Percentiles rank a stretch among this genome's conserved stretches.
These are phyloP conservation scores for Salvia sclarea DNA, from an alignment of 305 asterid species.

Conservation along the genomic window DNA sequence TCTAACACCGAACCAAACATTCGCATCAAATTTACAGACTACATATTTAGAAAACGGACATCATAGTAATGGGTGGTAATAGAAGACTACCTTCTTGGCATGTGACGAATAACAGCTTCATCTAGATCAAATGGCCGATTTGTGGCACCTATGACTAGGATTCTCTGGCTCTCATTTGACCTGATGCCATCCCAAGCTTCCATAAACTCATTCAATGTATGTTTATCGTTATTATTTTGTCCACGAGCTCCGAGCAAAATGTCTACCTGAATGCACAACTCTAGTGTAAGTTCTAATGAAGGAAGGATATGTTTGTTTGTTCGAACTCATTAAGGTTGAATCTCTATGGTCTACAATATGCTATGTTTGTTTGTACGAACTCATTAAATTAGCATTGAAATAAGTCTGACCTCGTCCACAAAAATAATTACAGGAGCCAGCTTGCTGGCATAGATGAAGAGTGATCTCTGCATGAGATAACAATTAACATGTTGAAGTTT, in stretches of 20 bases:
- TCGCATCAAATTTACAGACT: neutral
- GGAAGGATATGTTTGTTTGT: too few relatives aligned
- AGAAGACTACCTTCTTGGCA: conserved; percentile 60
- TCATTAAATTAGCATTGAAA: too few relatives aligned
- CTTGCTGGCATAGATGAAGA: conserved; percentile 91
- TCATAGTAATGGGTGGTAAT: too few relatives aligned
- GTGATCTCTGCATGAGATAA: conserved; percentile 84
- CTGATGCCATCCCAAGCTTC: neutral
- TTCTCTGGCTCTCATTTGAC: conserved; percentile 38
- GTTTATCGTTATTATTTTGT: neutral
- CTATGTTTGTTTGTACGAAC: too few relatives aligned
- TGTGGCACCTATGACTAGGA: conserved; percentile 77
- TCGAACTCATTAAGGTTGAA: too few relatives aligned
- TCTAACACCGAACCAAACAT: conserved; percentile 41
- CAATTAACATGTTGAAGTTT: too few relatives aligned
- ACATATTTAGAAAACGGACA: too few relatives aligned
- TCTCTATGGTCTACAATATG: too few relatives aligned
- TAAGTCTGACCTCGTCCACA: conserved; percentile 79
- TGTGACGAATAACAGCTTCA: conserved; percentile 78
- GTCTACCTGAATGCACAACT: neutral
- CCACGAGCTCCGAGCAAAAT: neutral
- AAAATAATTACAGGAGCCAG: conserved; percentile 90
- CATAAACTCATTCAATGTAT: neutral
- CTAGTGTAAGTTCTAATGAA: too few relatives aligned
- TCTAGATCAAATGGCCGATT: conserved; percentile 82